These are phyloP conservation scores for Colletotrichum musae DNA, from an alignment of 2,329 filamentous ascomycete species.

Conservation along the genomic window DNA sequence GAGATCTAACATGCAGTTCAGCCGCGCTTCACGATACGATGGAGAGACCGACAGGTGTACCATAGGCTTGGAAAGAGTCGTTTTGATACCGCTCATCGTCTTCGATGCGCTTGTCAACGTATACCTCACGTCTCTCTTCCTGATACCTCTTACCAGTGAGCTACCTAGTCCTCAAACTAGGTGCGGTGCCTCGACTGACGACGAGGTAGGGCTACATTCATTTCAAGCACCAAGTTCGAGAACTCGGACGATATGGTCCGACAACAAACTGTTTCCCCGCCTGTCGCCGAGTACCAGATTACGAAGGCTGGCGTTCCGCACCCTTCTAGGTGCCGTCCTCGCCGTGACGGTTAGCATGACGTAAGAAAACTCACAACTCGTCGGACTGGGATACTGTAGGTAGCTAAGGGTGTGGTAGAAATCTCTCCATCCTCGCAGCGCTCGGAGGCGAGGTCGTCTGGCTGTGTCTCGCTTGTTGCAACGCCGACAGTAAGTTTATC, in stretches of 20 bases:
- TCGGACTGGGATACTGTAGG: too few relatives aligned
- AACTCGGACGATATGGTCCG: not conserved
- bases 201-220: constrained; percentile 4
- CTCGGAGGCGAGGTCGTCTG: constrained; percentile 16
- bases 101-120: constrained; percentile 26
- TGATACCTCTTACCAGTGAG: constrained; percentile 19
- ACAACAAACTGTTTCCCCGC: not conserved
- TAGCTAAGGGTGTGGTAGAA: not conserved
- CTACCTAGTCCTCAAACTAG: not conserved
- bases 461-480: constrained; percentile 29
- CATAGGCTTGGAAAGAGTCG: not conserved
- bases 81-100: constrained; percentile 11
- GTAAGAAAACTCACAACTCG: too few relatives aligned
- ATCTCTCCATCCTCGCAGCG: constrained; percentile 12
- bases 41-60: not conserved
- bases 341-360: not conserved
- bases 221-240: constrained; percentile 10
- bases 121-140: constrained; percentile 25
- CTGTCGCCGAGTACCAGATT: constrained; percentile 1
- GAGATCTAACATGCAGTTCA: not conserved
- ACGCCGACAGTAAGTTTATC: constrained; percentile 20
- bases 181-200: not conserved
- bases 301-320: constrained; percentile 12
- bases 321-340: constrained; percentile 1
- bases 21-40: constrained; percentile 8